Evolutionary conservation across 768 basidiomycete species (phyloP).

Genomic region (Suillus plorans): DNA sequence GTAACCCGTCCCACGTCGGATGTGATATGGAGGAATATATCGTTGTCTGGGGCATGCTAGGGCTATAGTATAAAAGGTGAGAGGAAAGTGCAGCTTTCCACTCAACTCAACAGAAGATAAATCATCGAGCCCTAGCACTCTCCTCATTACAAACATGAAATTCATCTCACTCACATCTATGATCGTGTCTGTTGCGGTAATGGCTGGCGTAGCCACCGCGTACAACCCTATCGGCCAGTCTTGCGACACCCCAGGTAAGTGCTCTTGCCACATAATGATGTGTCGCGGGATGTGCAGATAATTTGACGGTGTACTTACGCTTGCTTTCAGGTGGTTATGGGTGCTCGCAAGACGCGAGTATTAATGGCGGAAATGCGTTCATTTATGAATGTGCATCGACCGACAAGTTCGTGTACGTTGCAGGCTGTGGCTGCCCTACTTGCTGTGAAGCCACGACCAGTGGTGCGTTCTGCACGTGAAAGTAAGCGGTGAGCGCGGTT

Average conservation of each 20-base stretch:
- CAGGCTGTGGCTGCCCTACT: background rate
- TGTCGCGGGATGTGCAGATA: background rate
- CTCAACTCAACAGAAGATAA: constrained; percentile 1
- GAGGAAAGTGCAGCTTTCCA: background rate
- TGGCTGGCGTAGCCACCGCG: background rate
- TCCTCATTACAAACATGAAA: background rate
- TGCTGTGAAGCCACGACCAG: background rate
- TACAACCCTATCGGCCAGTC: constrained; percentile 5
- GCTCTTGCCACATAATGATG: background rate
- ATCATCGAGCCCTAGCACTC: background rate
- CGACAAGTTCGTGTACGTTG: background rate
- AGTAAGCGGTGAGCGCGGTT: background rate
- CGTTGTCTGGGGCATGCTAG: background rate
- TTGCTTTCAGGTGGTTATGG: background rate
- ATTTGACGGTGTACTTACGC: background rate
- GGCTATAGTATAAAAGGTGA: background rate
- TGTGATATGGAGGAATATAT: background rate
- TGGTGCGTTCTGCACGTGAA: background rate
- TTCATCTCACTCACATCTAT: background rate
- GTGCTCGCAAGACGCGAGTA: background rate
- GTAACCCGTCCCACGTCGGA: background rate
- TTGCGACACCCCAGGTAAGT: background rate
- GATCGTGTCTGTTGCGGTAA: constrained; percentile 1
- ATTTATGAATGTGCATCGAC: background rate
- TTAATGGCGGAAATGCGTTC: background rate